Conservation (phyloP, 768 basidiomycete genomes). For the Galerina marginata region DNA sequence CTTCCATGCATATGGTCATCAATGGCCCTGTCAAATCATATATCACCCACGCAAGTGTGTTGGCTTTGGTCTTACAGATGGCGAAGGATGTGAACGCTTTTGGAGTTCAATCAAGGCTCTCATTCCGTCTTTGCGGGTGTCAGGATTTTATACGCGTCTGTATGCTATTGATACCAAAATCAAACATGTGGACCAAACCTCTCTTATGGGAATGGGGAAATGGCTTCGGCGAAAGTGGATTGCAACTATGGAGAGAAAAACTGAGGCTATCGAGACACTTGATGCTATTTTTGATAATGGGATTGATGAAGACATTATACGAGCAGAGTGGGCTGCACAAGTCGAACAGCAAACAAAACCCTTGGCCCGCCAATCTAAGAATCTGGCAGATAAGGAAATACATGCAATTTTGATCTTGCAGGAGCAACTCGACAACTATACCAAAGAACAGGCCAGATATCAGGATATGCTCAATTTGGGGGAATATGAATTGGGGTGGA, state of each 20-base stretch:
- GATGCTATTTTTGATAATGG: neutral
- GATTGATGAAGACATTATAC: neutral
- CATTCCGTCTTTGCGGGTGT: conserved; percentile 17
- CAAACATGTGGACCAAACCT: neutral
- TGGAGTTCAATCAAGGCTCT: conserved; percentile 10
- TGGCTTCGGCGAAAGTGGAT: conserved; percentile 14
- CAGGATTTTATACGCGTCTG: conserved; percentile 15
- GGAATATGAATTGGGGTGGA: neutral
- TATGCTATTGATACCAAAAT: conserved; percentile 14
- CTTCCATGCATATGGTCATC: conserved; percentile 47
- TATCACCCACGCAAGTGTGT: conserved; percentile 39
- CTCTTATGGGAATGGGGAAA: conserved; percentile 1
- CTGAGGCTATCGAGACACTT: conserved; percentile 6
- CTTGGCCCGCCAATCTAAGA: neutral
- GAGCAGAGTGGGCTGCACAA: conserved; percentile 17
- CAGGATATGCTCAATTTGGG: neutral
- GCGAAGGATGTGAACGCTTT: conserved; percentile 35
- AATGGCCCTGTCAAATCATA: conserved; percentile 42
- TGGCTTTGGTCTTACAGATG: conserved; percentile 35
- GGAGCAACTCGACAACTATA: neutral
- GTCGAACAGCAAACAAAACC: conserved; percentile 23
- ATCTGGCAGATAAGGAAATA: neutral
- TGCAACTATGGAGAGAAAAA: neutral
- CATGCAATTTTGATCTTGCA: neutral
- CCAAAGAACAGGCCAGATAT: neutral